Evolutionary conservation across 495 filamentous ascomycete species (phyloP), one percentile per base, ranked within the genome.

Genomic region (Penicillium goetzii): DNA sequence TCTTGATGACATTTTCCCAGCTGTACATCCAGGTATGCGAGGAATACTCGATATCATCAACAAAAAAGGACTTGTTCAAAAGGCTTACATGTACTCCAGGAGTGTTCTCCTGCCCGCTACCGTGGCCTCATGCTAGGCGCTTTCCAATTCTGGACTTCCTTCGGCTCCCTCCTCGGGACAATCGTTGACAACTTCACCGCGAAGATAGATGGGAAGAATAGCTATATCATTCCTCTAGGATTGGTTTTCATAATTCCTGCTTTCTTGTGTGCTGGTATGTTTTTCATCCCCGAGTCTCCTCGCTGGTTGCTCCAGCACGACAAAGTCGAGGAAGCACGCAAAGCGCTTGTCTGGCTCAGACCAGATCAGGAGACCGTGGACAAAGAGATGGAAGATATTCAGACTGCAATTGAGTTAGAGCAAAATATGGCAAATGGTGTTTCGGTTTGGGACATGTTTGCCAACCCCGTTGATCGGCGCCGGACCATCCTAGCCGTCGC

Each of bases 261-360:
- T 9, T 69, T 89, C 62, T 59, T 88, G 49, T 69, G 76, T 25
- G 68, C 80, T 34, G 80, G 77, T 12, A 65, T 89, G 11, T 74
- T 87, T 66, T 86, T 89, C 71, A 82, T 89, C 43, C 86, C 87
- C 10, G 87, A 89, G 64, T 85, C 83, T 7, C 87, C 87, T 0
- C 82, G 87, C 40, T 90, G 87, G 86, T 75, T 90, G 33, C 76
- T 87, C 40, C 78, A 80, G 49, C 73, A 78, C 43, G 79, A 81
- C 8, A 76, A 75, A 43, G 58, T 74, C n/a, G 83, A 82, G 5
- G 72, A 83, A 54, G 87, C 84, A 23, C 72, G 71, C 55, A 78
- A 74, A 61, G 83, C 85, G 10, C 51, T 66, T 30, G 38, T 58
- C 8, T 69, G 66, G 66, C 36, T 69, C 19, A 63, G 59, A 84